Base-by-base conservation (phyloP, 129 eudicot species). In the Calendula officinalis region DNA sequence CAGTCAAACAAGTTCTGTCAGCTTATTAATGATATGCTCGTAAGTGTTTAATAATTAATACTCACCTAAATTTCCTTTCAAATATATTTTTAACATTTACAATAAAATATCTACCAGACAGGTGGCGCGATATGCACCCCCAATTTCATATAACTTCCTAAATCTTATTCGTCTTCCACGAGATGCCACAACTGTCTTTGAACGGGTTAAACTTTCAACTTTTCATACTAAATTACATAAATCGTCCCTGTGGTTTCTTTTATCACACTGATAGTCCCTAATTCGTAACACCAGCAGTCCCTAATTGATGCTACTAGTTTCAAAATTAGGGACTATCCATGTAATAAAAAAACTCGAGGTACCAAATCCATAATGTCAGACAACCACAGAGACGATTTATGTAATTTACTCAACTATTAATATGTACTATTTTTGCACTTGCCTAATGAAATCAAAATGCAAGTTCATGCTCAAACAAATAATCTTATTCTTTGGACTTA, bases 121-220 rank as follows among this genome's bases (percentile, higher is more conserved):
- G 98, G 96, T 91, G 75, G 96, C 98, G 14, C 94, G 88, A 16
- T 91, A 91, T 62, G 96, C 98, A 16, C 90, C 98, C 38, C 98
- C 98, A n/a, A 77, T 91, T 58, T 87, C 98, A 51, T 91, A 87
- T 80, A 91, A 91, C 59, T 91, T 87, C 67, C 83, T 91, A 46
- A 91, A 87, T 75, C 92, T 91, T 65, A 87, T 91, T 17, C 76
- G 69, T 45, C 94, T 91, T 38, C 86, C 86, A 33, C 62, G 72
- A 42, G 79, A 78, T 52, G 79, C 82, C 32, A 84, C 73, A 48
- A 91, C 98, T 57, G 64, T 87, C 59, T 91, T 91, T 75, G 98
- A 87, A 67, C 77, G 78, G 98, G 98, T 87, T 42, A 74, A 69
- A 49, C n/a, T 11, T 38, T 22, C 4, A 65, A 51, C 8, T 44